Evolutionary conservation across 202 grass and related monocot species (phyloP), one percentile per base, ranked within the genome.

Genomic region (Elaeis oleifera): DNA sequence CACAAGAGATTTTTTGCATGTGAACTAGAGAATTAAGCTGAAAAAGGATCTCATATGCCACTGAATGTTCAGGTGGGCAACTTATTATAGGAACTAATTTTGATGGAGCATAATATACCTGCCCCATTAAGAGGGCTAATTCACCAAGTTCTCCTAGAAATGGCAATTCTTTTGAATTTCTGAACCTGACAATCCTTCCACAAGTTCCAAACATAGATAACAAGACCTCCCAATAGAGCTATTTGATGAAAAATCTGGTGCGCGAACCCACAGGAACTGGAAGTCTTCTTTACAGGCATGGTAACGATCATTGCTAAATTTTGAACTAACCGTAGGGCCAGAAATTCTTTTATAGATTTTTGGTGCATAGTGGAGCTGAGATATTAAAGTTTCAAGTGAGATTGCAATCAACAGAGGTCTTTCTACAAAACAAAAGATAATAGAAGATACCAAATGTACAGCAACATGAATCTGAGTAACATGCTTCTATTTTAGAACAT

Each of bases 1-100:
- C 90, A 9, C 70, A 32, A 76, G 83, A 72, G 68, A 96, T 53
- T 70, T 96, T 96, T 63, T 81, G 87, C 84, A 81, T 83, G 65
- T 96, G 91, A 64, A 96, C 79, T 50, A 96, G 74, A 74, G 87
- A 89, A 71, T 96, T 96, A 18, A 96, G 63, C 63, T 84, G 87
- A 72, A 88, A 96, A 66, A 89, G 60, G 77, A 85, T 75, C 73
- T 91, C 91, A 18, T 88, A 96, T 21, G 87, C 70, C 36, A 96
- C 64, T 18, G 87, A 82, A 75, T 59, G 72, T 59, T 78, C 81
- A 64, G 53, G 74, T 20, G 76, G 81, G 64, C 65, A 85, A 39
- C 88, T 72, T 75, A 96, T 71, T 67, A 89, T 74, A 54, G 91
- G 87, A 71, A 83, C 84, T 39, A 91, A 66, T 54, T 81, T 76